A percentile compares a stretch with the other conserved stretches of the same genome.
Evolutionary conservation across 768 basidiomycete species (phyloP).

Genomic region (Xerocomellus intermedius): DNA sequence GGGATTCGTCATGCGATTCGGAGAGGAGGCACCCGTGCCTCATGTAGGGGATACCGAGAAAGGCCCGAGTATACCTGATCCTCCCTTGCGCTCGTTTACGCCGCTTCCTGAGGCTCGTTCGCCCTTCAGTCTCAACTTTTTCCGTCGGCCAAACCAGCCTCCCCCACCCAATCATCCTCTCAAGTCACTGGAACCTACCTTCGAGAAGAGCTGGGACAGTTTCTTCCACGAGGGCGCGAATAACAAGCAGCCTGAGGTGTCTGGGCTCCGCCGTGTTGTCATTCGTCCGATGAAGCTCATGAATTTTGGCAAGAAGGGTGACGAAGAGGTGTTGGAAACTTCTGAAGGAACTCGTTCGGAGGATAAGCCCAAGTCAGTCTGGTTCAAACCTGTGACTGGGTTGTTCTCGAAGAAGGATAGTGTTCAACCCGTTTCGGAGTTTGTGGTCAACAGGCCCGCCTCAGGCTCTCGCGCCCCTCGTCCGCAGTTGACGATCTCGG

Average conservation of each 20-base stretch:
- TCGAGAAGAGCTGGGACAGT: conserved; percentile 46
- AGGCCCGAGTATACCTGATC: conserved; percentile 16
- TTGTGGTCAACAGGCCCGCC: conserved; percentile 19
- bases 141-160: conserved; percentile 37
- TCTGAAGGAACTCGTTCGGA: conserved; percentile 24
- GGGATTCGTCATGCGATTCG: conserved; percentile 35
- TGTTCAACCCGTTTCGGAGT: conserved; percentile 12
- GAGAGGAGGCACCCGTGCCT: conserved; percentile 14
- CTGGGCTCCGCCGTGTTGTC: conserved; percentile 24
- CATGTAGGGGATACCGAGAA: conserved; percentile 26
- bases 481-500: conserved; percentile 43
- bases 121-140: conserved; percentile 33
- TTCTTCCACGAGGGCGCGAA: conserved; percentile 37
- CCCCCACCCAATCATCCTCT: conserved; percentile 24
- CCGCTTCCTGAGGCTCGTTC: conserved; percentile 44
- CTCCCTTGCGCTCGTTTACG: conserved; percentile 46
- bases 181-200: conserved; percentile 28
- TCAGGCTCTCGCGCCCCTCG: conserved; percentile 18
- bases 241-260: conserved; percentile 21
- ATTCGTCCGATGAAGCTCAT: conserved; percentile 42
- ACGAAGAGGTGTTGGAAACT: conserved; percentile 27
- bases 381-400: conserved; percentile 39
- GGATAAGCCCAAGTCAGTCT: conserved; percentile 24
- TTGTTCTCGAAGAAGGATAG: conserved; percentile 27
- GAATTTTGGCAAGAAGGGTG: conserved; percentile 41